Base-by-base conservation (phyloP, 495 filamentous ascomycete species). In the Tuber brumale region DNA sequence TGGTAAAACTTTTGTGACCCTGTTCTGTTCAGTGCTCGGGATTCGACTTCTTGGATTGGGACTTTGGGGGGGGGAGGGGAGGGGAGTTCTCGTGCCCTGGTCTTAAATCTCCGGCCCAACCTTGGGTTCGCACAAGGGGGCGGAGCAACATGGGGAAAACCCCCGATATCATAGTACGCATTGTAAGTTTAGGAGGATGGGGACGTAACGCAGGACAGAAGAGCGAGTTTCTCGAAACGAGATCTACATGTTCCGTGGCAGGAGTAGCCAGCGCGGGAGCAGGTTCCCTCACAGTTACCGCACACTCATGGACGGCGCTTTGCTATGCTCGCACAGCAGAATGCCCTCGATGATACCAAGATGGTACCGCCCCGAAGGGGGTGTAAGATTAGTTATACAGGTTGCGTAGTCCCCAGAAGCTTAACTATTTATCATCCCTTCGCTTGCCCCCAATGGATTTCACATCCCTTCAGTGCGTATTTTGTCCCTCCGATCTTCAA, bases 171-270 rank as follows among this genome's bases (percentile, higher is more conserved):
- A 31, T 66, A 31, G 57, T 66, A 18, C 9, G 57, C 31, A 31
- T 66, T 31, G 57, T 66, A 14, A 3, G 57, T 6, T 66, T 66
- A 18, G n/a, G 27, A 66, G 9, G 57, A 66, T 10, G 57, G 27
- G 57, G 57, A 66, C 57, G 57, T 66, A 18, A 66, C n/a, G n/a
- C 57, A 66, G 57, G 57, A 66, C 57, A 66, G 57, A 66, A 66
- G 57, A 66, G 57, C 57, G 57, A 66, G 57, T 66, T 66, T 66
- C 57, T 66, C 57, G 57, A 66, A 66, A 66, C 57, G 57, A 31
- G n/a, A 66, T 66, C 27, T 66, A 31, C 57, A 66, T 10, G 31
- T 66, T 66, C n/a, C 1, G n/a, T 31, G 57, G 57, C 57, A 66
- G 57, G 57, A 66, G 57, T 66, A 31, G 27, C 57, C 57, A 66